A percentile compares a stretch with the other conserved stretches of the same genome.
Evolutionary conservation across 306 rosid species (phyloP).

Genomic region (Datisca glomerata): DNA sequence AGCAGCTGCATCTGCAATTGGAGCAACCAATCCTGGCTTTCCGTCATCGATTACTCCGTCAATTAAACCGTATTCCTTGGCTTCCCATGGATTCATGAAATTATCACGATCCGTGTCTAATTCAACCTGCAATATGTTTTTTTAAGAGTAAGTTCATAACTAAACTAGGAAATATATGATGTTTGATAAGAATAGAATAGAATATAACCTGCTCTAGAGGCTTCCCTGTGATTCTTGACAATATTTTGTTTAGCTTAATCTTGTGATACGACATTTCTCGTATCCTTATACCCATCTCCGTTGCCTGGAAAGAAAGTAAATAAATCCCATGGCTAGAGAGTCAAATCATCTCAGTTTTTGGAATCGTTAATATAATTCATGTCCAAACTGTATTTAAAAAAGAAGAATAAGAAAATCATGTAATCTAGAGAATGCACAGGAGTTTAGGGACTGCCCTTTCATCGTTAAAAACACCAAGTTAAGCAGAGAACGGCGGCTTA

Average conservation of each 20-base stretch:
- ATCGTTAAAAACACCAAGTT: no score
- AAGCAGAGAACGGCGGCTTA: no score
- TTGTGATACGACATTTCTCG: conserved; percentile 85
- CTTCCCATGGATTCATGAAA: conserved; percentile 93
- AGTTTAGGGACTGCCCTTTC: no score
- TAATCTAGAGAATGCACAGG: no score
- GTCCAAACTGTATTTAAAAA: no score
- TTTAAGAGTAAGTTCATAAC: no score
- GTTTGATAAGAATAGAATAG: no score
- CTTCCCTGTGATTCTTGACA: conserved; percentile 74
- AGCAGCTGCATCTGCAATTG: conserved; percentile 46
- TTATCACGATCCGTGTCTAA: conserved; percentile 74
- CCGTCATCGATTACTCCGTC: conserved; percentile 85
- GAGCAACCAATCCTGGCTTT: conserved; percentile 89
- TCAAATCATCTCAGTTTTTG: no score
- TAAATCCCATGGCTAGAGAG: not conserved
- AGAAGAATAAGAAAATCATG: no score
- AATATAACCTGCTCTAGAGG: conserved; percentile 65
- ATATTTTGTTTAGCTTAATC: conserved; percentile 78
- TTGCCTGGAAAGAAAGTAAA: conserved; percentile 35
- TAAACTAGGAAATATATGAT: no score
- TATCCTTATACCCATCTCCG: conserved; percentile 60
- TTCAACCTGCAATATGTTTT: conserved; percentile 61
- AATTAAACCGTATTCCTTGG: conserved; percentile 78
- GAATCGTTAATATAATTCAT: no score